phyloP scores from a whole-genome alignment of 345 rosid genomes.

The Turritis glabra region DNA sequence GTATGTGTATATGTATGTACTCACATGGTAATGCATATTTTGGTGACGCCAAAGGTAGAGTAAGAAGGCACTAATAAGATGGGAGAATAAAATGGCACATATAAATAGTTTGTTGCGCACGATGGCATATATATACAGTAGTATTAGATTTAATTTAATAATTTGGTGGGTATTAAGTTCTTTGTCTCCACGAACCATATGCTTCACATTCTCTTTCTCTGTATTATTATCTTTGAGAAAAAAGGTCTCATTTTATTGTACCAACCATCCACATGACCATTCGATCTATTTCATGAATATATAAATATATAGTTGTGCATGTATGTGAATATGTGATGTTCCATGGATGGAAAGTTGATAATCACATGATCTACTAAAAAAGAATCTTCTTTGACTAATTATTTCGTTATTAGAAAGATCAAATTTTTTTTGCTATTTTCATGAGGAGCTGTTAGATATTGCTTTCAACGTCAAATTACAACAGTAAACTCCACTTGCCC shows the following conservation, averaged over 20 bases:
- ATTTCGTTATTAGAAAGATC: not conserved
- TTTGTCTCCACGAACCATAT: slow-evolving; percentile 40
- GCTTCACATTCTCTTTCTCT: slow-evolving; percentile 28
- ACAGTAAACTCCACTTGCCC: slow-evolving; percentile 40
- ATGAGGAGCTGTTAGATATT: slow-evolving; percentile 13
- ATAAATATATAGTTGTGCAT: not conserved
- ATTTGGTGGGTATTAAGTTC: slow-evolving; percentile 40
- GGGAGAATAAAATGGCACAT: slow-evolving; percentile 27
- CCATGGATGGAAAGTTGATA: slow-evolving; percentile 2
- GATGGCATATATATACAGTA: slow-evolving; percentile 27
- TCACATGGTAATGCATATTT: slow-evolving; percentile 33
- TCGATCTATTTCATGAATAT: slow-evolving; percentile 13
- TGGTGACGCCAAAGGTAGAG: slow-evolving; percentile 52
- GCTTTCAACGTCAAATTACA: slow-evolving; percentile 29
- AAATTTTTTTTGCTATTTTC: slow-evolving; percentile 1
- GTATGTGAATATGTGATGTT: slow-evolving; percentile 22
- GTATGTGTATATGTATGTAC: not conserved
- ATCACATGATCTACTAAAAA: slow-evolving; percentile 22
- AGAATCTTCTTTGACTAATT: slow-evolving; percentile 4
- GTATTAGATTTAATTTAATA: slow-evolving; percentile 10
- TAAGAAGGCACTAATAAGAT: slow-evolving; percentile 41
- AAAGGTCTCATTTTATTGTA: not conserved
- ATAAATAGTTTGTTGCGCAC: slow-evolving; percentile 36
- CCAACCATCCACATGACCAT: slow-evolving; percentile 35
- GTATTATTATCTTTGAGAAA: slow-evolving; percentile 10